Evolutionary conservation across 176 grass and related monocot genomes (phyloP).

Genomic region (Cymbopogon citratus): DNA sequence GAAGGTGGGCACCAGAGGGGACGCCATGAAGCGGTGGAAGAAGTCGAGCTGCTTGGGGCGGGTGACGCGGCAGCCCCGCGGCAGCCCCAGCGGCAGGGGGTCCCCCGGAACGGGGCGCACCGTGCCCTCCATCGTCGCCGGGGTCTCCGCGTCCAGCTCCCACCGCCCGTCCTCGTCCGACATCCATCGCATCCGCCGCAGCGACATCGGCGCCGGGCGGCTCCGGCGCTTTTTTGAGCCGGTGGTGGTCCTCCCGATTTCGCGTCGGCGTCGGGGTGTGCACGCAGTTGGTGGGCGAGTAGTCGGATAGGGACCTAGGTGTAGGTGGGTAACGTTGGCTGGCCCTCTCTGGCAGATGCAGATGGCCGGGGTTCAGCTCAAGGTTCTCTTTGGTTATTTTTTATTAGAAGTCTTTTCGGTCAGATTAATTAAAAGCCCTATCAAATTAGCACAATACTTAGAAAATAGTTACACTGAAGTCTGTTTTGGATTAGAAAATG

Average conservation of each 20-base stretch:
- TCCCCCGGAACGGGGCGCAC: slow-evolving; percentile 72
- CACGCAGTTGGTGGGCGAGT: background rate
- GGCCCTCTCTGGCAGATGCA: background rate
- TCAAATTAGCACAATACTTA: no score
- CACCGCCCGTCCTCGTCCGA: slow-evolving; percentile 58
- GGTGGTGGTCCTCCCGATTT: background rate
- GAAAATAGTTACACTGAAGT: background rate
- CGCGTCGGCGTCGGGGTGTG: slow-evolving; percentile 1
- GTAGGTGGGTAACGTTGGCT: background rate
- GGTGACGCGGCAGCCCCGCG: slow-evolving; percentile 58
- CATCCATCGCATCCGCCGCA: slow-evolving; percentile 71
- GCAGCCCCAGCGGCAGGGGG: slow-evolving; percentile 72
- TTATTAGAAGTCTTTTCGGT: no score
- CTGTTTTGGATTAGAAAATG: background rate
- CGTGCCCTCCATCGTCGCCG: slow-evolving; percentile 82
- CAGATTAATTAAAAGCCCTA: no score
- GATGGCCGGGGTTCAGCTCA: background rate
- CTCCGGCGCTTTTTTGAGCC: background rate
- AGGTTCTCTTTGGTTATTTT: no score
- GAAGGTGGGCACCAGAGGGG: slow-evolving; percentile 78
- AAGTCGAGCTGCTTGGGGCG: slow-evolving; percentile 98
- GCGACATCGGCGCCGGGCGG: slow-evolving; percentile 28
- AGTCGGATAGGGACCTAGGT: slow-evolving; percentile 19
- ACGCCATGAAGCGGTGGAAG: slow-evolving; percentile 94
- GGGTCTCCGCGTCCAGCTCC: slow-evolving; percentile 81